Evolutionary conservation across 1,139 yeast genomes (phyloP), one percentile per base, ranked within the genome.

Genomic region (Lodderomyces elongisporus): DNA sequence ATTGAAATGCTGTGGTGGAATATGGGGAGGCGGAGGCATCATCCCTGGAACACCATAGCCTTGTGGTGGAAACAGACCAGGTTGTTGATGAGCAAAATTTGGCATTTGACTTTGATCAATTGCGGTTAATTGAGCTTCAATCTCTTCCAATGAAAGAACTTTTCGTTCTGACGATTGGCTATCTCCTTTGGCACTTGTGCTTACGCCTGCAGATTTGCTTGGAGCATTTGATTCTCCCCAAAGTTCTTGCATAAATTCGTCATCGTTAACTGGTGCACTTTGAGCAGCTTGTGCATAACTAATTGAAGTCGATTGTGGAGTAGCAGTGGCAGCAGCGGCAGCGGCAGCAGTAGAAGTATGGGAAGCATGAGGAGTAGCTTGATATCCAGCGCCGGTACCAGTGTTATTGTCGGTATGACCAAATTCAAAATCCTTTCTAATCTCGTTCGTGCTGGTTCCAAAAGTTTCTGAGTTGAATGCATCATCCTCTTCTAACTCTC

Each of bases 401-500:
- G 49, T 49, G n/a, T n/a, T n/a, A n/a, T n/a, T n/a, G n/a, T n/a
- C n/a, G n/a, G n/a, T n/a, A n/a, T n/a, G n/a, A 9, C 85, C 85
- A 56, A 88, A 87, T 55, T 79, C 79, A 53, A 85, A 87, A 51
- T 85, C 91, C 40, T 77, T 74, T 32, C 87, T 82, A 31, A 81
- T 58, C 5, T 67, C 61, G 21, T 57, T 70, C 6, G 70, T 67
- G 31, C 63, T 38, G 4, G 46, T 70, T 30, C 96, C 96, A 62
- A 89, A 89, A 1, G 97, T 89, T 51, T 85, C 95, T 41, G 79
- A 84, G 53, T 89, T 89, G 49, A 85, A 67, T 34, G 80, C 88
- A 54, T 88, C 96, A 39, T 81, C 88, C 23, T 75, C 79, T 43
- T 83, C 93, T 40, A 70, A 70, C 20, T 75, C 85, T 2, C 88